Percentiles rank a stretch among this genome's conserved stretches.
phyloP scores from a whole-genome alignment of 179 eudicot species.

The Camellia oleifera region DNA sequence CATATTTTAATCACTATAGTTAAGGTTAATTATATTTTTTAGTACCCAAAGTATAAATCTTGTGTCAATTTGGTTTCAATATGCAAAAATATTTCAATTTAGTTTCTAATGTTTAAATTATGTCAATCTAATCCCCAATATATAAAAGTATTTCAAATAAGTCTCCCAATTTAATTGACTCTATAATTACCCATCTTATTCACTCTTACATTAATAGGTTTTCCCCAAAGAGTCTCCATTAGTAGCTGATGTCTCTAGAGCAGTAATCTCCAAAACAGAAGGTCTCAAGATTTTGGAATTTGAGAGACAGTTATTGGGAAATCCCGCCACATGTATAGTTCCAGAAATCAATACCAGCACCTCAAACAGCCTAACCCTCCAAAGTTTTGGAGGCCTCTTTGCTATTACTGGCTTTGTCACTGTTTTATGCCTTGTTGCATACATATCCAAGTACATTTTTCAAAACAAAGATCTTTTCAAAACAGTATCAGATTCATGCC shows the following conservation, averaged over 20 bases:
- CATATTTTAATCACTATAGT: no score
- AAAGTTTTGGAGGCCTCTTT: not conserved
- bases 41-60: no score
- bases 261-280: slow-evolving; percentile 15
- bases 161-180: no score
- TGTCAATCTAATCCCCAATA: no score
- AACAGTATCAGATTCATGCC: no score
- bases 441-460: no score
- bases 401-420: slow-evolving; percentile 11
- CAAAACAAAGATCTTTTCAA: not conserved
- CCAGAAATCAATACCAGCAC: not conserved
- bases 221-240: slow-evolving; percentile 29
- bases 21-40: no score
- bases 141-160: no score
- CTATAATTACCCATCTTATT: not conserved
- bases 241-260: slow-evolving; percentile 28
- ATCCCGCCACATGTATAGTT: not conserved
- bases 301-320: not conserved
- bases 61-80: no score
- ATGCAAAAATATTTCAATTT: no score
- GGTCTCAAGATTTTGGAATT: not conserved
- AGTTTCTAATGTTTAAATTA: no score
- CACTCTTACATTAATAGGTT: slow-evolving; percentile 15
- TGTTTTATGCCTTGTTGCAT: slow-evolving; percentile 4
- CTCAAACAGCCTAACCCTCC: not conserved